Evolutionary conservation across 345 rosid species (phyloP).

Genomic region (Camelina hispida): DNA sequence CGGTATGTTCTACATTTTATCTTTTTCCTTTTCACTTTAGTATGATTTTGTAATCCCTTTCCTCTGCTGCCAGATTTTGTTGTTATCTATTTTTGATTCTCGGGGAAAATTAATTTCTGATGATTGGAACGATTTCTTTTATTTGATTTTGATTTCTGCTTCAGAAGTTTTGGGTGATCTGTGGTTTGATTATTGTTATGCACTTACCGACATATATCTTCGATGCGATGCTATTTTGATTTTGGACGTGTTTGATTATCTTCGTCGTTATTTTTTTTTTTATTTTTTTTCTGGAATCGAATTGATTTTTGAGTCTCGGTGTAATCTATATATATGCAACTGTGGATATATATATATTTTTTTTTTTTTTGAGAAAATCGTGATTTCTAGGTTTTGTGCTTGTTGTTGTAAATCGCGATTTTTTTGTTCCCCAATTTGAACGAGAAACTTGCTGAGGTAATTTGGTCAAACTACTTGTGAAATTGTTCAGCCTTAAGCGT

Average conservation of each 20-base stretch:
- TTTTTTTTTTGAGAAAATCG: neutral
- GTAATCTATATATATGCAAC: slow-evolving; percentile 24
- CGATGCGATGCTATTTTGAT: neutral
- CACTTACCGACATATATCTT: slow-evolving; percentile 1
- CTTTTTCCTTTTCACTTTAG: neutral
- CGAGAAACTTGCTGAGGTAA: neutral
- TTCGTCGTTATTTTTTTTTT: neutral
- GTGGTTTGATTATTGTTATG: neutral
- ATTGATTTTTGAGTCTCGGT: slow-evolving; percentile 20
- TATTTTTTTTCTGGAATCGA: neutral
- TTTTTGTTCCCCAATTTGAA: neutral
- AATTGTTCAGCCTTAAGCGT: neutral
- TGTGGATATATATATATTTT: neutral
- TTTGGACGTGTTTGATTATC: slow-evolving; percentile 4
- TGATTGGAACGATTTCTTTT: neutral
- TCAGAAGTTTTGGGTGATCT: neutral
- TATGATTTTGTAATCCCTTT: neutral
- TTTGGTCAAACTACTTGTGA: neutral
- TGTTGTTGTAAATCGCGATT: neutral
- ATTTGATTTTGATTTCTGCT: slow-evolving; percentile 22
- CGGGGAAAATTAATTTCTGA: neutral
- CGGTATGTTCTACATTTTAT: slow-evolving; percentile 33
- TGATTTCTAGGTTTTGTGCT: slow-evolving; percentile 16
- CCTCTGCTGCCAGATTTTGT: neutral
- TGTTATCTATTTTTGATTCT: slow-evolving; percentile 22